phyloP scores from a whole-genome alignment of 768 basidiomycete species.

The Steccherinum ochraceum region DNA sequence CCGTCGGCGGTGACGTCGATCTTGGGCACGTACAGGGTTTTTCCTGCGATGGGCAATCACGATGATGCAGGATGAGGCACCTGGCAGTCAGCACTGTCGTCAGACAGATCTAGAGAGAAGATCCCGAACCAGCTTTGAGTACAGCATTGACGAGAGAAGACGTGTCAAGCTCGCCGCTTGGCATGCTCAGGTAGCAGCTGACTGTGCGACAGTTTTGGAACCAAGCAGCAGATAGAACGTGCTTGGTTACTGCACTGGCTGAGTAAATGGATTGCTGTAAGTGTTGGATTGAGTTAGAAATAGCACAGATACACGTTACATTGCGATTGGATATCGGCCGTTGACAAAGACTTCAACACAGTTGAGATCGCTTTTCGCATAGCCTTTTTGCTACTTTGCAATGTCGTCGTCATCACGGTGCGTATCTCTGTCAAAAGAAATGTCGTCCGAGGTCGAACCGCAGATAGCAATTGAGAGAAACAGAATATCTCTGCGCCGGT shows the following conservation, averaged over 20 bases:
- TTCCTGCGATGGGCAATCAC: slow-evolving; percentile 41
- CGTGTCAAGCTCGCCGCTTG: slow-evolving; percentile 63
- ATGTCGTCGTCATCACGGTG: slow-evolving; percentile 14
- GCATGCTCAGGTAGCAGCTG: slow-evolving; percentile 82
- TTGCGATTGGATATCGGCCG: slow-evolving; percentile 47
- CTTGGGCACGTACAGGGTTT: slow-evolving; percentile 65
- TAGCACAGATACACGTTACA: slow-evolving; percentile 32
- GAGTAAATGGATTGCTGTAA: not conserved
- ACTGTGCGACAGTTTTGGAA: slow-evolving; percentile 45
- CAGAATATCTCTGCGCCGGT: too few relatives aligned
- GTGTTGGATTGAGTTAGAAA: not conserved
- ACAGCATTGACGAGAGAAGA: slow-evolving; percentile 42
- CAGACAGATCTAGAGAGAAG: not conserved
- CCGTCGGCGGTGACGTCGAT: slow-evolving; percentile 35
- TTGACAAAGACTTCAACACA: slow-evolving; percentile 38
- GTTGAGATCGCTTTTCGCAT: slow-evolving; percentile 46
- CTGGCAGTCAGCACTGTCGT: not conserved
- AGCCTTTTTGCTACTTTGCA: slow-evolving; percentile 46
- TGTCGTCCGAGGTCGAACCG: not conserved
- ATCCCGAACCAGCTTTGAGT: slow-evolving; percentile 44
- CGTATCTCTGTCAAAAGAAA: not conserved
- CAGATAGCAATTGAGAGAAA: too few relatives aligned
- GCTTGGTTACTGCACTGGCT: slow-evolving; percentile 22
- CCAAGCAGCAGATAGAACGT: slow-evolving; percentile 42
- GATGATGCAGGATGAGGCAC: not conserved